A percentile compares a stretch with the other conserved stretches of the same genome.
Evolutionary conservation across 2,329 filamentous ascomycete species (phyloP).

Genomic region (Hypoxylon sp.): DNA sequence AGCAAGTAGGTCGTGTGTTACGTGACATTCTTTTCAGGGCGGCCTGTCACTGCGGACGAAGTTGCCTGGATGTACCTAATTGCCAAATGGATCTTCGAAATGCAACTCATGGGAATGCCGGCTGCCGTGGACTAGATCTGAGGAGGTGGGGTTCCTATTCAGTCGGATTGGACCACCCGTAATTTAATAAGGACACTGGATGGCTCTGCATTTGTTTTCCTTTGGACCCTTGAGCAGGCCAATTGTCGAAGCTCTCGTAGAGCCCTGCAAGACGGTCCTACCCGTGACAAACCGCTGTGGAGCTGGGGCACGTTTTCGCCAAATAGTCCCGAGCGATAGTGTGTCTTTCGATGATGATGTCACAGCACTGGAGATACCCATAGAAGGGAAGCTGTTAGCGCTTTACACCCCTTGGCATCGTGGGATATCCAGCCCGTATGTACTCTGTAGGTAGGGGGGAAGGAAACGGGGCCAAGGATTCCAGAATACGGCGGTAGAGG

Average conservation of each 20-base stretch:
- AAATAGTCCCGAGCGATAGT: slow-evolving; percentile 28
- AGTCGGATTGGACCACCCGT: slow-evolving; percentile 19
- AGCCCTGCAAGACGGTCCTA: slow-evolving; percentile 33
- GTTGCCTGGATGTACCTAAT: slow-evolving; percentile 1
- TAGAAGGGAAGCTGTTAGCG: slow-evolving; percentile 37
- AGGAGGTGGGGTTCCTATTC: slow-evolving; percentile 1
- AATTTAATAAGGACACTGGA: slow-evolving; percentile 18
- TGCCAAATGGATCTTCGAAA: slow-evolving; percentile 3
- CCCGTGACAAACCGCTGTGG: slow-evolving; percentile 41
- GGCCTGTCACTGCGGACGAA: slow-evolving; percentile 14
- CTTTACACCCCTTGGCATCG: slow-evolving; percentile 31
- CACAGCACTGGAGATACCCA: slow-evolving; percentile 30
- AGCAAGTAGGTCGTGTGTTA: slow-evolving; percentile 11
- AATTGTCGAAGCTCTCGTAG: slow-evolving; percentile 14
- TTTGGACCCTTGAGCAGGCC: slow-evolving; percentile 27
- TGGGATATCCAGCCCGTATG: slow-evolving; percentile 21
- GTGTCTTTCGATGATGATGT: slow-evolving; percentile 45
- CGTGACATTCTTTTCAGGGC: slow-evolving; percentile 19
- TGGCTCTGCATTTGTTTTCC: slow-evolving; percentile 24
- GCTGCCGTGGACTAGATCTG: slow-evolving; percentile 13
- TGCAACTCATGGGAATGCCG: slow-evolving; percentile 1
- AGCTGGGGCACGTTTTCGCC: slow-evolving; percentile 25
- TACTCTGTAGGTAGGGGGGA: slow-evolving; percentile 8
- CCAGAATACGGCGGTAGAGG: slow-evolving; percentile 15
- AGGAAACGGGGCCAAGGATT: slow-evolving; percentile 16